Evolutionary conservation across 164 flowering plant genomes (phyloP).

Genomic region (Stephania japonica): DNA sequence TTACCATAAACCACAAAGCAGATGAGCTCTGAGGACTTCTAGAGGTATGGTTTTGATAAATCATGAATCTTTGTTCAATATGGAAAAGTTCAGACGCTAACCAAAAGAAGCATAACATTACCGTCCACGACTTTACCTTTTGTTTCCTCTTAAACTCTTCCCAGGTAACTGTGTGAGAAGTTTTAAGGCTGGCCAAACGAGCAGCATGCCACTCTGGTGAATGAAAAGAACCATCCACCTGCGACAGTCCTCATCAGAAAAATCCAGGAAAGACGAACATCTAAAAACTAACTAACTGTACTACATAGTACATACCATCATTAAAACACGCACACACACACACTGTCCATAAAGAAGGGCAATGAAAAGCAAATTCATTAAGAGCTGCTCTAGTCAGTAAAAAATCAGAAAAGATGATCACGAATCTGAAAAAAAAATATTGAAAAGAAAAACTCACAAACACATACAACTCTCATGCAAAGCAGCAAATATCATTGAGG

Average conservation of each 20-base stretch:
- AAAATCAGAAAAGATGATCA: background rate
- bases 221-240: conserved; percentile 99
- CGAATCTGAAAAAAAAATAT: too few species aligned
- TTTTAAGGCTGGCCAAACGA: conserved; percentile 98
- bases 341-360: background rate
- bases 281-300: conserved; percentile 4
- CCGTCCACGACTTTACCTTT: conserved; percentile 46
- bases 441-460: too few species aligned
- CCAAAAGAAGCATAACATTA: background rate
- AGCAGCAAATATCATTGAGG: background rate
- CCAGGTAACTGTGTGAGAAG: conserved; percentile 97
- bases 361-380: background rate
- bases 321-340: too few species aligned
- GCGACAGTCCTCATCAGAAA: conserved; percentile 84
- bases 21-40: too few species aligned
- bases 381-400: background rate
- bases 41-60: too few species aligned
- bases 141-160: conserved; percentile 93
- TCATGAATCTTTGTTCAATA: too few species aligned
- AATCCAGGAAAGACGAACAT: conserved; percentile 26
- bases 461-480: background rate
- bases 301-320: background rate
- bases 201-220: conserved; percentile 99
- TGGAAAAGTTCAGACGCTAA: too few species aligned
- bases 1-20: too few species aligned